phyloP scores from a whole-genome alignment of 1,139 yeast species.

The Candida sp. region DNA sequence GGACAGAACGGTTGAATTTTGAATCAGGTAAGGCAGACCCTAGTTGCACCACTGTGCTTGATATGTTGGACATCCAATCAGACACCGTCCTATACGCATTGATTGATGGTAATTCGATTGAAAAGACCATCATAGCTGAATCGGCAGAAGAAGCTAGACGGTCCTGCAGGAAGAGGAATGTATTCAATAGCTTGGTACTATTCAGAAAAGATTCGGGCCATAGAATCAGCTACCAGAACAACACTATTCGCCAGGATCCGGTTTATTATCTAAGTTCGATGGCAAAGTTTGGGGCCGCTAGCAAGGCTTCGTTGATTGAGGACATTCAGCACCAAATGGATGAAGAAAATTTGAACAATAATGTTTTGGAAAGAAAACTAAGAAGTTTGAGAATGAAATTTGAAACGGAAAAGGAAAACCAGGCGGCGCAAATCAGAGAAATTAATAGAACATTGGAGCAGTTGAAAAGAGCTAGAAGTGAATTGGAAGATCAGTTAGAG shows the following conservation, averaged over 20 bases:
- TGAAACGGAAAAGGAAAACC: slow-evolving; percentile 16
- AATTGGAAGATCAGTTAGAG: slow-evolving; percentile 31
- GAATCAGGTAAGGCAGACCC: slow-evolving; percentile 28
- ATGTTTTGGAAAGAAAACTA: slow-evolving; percentile 21
- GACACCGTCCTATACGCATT: slow-evolving; percentile 61
- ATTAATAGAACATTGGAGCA: slow-evolving; percentile 19
- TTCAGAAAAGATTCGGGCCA: slow-evolving; percentile 48
- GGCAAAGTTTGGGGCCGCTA: slow-evolving; percentile 31
- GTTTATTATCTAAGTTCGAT: slow-evolving; percentile 39
- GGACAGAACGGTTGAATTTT: slow-evolving; percentile 60
- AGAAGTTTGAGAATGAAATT: slow-evolving; percentile 17
- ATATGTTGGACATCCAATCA: slow-evolving; percentile 59
- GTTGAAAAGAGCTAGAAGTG: slow-evolving; percentile 20
- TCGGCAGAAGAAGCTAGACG: slow-evolving; percentile 56
- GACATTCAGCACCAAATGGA: slow-evolving; percentile 20
- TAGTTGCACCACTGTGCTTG: slow-evolving; percentile 53
- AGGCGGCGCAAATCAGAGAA: slow-evolving; percentile 17
- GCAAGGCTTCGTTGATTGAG: slow-evolving; percentile 21
- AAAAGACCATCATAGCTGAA: slow-evolving; percentile 57
- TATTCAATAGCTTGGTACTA: slow-evolving; percentile 50
- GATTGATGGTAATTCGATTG: slow-evolving; percentile 68
- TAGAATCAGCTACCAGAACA: slow-evolving; percentile 38
- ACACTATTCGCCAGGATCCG: slow-evolving; percentile 64
- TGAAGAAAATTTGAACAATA: slow-evolving; percentile 16
- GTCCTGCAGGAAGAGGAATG: slow-evolving; percentile 37